Evolutionary conservation across 257 asterid genomes (phyloP).

Genomic region (Solanum sparsipilum): DNA sequence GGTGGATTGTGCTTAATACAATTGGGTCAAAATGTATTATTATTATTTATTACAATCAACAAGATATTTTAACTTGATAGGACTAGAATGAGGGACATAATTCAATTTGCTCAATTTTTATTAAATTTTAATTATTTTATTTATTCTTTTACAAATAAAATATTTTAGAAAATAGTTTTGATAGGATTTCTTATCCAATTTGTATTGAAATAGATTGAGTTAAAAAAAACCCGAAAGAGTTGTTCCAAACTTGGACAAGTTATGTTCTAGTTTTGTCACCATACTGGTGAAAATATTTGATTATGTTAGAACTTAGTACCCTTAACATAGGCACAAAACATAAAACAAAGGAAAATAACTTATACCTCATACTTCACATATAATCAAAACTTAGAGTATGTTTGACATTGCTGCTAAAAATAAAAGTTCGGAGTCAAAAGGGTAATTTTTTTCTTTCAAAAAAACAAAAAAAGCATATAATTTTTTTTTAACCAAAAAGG

Average conservation of each 20-base stretch:
- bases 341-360: background rate
- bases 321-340: background rate
- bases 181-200: background rate
- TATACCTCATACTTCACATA: background rate
- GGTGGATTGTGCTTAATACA: background rate
- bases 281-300: background rate
- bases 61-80: background rate
- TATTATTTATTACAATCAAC: no score
- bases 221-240: background rate
- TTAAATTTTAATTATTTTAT: no score
- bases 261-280: background rate
- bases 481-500: no score
- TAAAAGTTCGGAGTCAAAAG: rapidly evolving
- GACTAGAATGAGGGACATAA: background rate
- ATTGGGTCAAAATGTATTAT: no score
- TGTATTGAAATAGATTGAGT: background rate
- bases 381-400: background rate
- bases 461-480: no score
- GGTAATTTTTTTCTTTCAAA: no score
- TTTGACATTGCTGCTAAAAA: no score
- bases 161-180: background rate
- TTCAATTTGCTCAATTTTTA: background rate
- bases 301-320: no score
- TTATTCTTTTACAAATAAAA: no score
- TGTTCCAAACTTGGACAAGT: background rate